Conservation (phyloP, 2,329 filamentous ascomycete species). For the Verruconis gallopava region DNA sequence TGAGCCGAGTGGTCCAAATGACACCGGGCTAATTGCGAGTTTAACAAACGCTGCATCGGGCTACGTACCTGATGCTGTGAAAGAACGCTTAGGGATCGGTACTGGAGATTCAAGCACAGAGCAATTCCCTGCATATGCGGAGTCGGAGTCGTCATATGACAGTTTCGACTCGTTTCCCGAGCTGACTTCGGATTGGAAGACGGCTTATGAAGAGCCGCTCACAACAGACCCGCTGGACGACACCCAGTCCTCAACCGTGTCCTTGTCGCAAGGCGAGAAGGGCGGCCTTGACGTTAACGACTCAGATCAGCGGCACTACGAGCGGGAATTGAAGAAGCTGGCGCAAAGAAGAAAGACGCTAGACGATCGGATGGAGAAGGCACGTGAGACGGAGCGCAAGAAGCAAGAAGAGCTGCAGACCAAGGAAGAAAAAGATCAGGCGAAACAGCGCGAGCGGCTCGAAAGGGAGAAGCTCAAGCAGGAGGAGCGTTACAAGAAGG, state of each 20-base stretch:
- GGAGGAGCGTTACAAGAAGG: conserved; percentile 51
- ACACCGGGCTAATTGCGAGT: conserved; percentile 18
- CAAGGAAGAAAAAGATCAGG: conserved; percentile 38
- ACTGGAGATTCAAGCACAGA: neutral
- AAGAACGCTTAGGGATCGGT: conserved; percentile 9
- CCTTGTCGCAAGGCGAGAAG: neutral
- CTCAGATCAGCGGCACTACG: conserved; percentile 5
- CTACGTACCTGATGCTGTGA: conserved; percentile 19
- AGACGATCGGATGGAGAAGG: conserved; percentile 47
- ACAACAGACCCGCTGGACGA: conserved; percentile 15
- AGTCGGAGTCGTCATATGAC: conserved; percentile 14
- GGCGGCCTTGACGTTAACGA: neutral
- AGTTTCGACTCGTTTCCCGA: conserved; percentile 23
- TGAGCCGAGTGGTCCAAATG: neutral
- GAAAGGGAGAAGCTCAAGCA: conserved; percentile 51
- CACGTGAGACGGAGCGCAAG: conserved; percentile 38
- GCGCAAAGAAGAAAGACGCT: conserved; percentile 48
- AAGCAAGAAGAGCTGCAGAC: conserved; percentile 16
- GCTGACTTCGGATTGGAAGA: conserved; percentile 30
- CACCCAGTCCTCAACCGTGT: conserved; percentile 12
- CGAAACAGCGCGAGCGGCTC: conserved; percentile 51
- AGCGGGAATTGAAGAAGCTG: conserved; percentile 49
- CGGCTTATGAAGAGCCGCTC: conserved; percentile 18
- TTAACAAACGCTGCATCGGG: conserved; percentile 19
- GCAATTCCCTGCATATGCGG: conserved; percentile 2